Evolutionary conservation across 2,329 filamentous ascomycete species (phyloP).

Genomic region (Elsinoe perseae): DNA sequence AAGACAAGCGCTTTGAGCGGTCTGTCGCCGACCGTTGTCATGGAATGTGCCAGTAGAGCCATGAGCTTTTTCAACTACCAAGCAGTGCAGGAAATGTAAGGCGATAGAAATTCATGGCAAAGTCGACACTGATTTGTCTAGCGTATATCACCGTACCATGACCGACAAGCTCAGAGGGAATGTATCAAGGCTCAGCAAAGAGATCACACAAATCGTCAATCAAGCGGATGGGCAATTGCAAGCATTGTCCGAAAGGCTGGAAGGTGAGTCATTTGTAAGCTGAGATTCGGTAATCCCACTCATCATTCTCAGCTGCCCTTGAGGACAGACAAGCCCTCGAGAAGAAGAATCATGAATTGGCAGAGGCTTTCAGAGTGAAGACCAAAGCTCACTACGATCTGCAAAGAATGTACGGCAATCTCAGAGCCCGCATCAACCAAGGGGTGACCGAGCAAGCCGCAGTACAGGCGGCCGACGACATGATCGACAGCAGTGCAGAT

Average conservation of each 20-base stretch:
- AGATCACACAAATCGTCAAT: conserved; percentile 65
- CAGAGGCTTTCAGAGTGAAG: conserved; percentile 61
- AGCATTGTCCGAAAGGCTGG: conserved; percentile 56
- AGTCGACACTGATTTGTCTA: conserved; percentile 28
- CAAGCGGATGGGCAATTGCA: conserved; percentile 69
- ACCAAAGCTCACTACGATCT: conserved; percentile 59
- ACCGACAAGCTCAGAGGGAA: conserved; percentile 66
- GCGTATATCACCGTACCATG: conserved; percentile 69
- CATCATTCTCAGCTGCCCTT: conserved; percentile 43
- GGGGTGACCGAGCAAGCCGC: conserved; percentile 45
- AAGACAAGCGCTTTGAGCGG: conserved; percentile 81
- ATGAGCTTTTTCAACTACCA: conserved; percentile 84
- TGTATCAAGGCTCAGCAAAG: conserved; percentile 54
- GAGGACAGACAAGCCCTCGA: conserved; percentile 56
- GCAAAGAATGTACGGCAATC: conserved; percentile 39
- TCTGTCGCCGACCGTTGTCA: conserved; percentile 68
- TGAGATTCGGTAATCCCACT: background rate
- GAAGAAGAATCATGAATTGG: conserved; percentile 65
- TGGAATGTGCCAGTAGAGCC: conserved; percentile 76
- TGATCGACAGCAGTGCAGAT: conserved; percentile 29
- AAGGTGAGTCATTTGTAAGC: conserved; percentile 42
- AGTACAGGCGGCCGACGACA: conserved; percentile 44
- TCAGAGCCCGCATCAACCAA: conserved; percentile 26
- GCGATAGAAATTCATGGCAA: conserved; percentile 5
- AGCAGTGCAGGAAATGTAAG: conserved; percentile 71